These are phyloP conservation scores for Xylaria intraflava DNA, from an alignment of 495 filamentous ascomycete genomes.

Conservation along the genomic window DNA sequence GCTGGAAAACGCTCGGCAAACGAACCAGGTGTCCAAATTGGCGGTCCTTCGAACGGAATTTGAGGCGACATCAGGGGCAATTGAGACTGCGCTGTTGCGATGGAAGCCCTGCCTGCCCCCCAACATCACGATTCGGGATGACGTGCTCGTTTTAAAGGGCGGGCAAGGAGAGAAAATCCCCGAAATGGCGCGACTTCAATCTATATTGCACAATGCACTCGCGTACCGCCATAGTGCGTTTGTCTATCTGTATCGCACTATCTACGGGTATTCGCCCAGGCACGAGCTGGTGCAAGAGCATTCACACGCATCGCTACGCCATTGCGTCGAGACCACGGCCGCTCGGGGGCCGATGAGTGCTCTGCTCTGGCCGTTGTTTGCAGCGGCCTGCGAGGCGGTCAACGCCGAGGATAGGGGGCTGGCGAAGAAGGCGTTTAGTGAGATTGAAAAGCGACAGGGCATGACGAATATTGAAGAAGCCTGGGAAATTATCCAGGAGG, in stretches of 20 bases:
- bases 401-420: constrained; percentile 34
- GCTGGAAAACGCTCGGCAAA: constrained; percentile 34
- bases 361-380: constrained; percentile 56
- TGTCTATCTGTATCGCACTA: constrained; percentile 54
- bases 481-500: constrained; percentile 51
- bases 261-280: constrained; percentile 38
- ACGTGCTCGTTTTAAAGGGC: constrained; percentile 10
- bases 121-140: constrained; percentile 6
- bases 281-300: constrained; percentile 47
- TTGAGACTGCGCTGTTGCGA: constrained; percentile 48
- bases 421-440: constrained; percentile 41
- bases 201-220: constrained; percentile 54
- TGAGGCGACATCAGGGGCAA: constrained; percentile 46
- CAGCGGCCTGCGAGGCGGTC: constrained; percentile 50
- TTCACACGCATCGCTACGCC: constrained; percentile 39
- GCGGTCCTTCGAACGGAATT: constrained; percentile 50
- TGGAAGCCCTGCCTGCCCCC: constrained; percentile 46
- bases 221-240: constrained; percentile 56
- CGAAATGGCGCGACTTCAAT: constrained; percentile 32
- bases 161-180: constrained; percentile 14
- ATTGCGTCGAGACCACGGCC: constrained; percentile 47
- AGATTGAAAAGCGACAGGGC: constrained; percentile 47
- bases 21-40: constrained; percentile 38
- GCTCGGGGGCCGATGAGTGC: constrained; percentile 53
- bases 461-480: constrained; percentile 56